Conservation (phyloP, 148 eudicot genomes). For the Heliosperma pusillum region DNA sequence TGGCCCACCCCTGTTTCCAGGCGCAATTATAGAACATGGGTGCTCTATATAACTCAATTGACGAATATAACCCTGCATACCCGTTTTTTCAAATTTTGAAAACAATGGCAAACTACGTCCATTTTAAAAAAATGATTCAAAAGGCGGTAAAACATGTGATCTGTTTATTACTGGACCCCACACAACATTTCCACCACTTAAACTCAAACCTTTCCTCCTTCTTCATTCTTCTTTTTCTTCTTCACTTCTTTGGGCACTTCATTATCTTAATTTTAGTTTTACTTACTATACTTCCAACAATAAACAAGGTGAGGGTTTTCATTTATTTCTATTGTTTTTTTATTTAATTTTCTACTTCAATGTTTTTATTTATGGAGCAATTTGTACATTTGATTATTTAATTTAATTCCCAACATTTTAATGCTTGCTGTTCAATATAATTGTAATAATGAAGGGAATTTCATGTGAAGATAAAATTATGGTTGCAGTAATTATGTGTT, state of each 20-base stretch:
- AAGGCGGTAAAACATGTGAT: constrained; percentile 41
- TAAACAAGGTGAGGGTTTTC: neutral
- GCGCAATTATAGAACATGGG: constrained; percentile 8
- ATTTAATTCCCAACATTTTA: neutral
- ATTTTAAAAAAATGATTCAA: neutral
- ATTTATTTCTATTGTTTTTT: neutral
- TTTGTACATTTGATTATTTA: neutral
- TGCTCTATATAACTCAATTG: neutral
- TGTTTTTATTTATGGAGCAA: neutral
- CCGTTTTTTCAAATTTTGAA: constrained; percentile 19
- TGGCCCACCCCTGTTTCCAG: constrained; percentile 8
- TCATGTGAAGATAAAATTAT: neutral
- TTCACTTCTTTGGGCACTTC: neutral
- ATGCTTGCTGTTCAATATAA: neutral
- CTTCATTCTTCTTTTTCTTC: neutral
- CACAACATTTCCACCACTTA: neutral
- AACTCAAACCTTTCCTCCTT: neutral
- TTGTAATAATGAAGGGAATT: neutral
- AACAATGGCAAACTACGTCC: constrained; percentile 23
- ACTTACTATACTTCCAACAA: no score
- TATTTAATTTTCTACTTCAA: neutral
- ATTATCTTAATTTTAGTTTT: neutral
- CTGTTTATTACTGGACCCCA: constrained; percentile 7
- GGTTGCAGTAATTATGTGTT: neutral
- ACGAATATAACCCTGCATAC: constrained; percentile 5